Evolutionary conservation across 768 basidiomycete genomes (phyloP).

Genomic region (Rhizopogon rudus): DNA sequence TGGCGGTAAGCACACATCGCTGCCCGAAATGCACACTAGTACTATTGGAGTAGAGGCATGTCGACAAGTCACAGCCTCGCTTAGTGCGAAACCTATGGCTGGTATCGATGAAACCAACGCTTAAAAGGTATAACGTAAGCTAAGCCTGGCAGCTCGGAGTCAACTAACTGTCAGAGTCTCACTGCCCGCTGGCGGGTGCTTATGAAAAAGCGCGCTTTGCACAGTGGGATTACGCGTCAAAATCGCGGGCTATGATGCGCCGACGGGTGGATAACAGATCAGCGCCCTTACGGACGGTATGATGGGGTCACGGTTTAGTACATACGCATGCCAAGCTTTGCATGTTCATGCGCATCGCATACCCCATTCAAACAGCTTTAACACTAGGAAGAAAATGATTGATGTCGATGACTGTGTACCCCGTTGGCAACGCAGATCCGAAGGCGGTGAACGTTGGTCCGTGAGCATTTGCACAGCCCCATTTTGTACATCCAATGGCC

Average conservation of each 20-base stretch:
- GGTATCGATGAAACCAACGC: background rate
- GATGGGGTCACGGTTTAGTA: slow-evolving; percentile 9
- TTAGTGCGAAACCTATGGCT: background rate
- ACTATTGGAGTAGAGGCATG: background rate
- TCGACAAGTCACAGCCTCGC: background rate
- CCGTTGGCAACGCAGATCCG: background rate
- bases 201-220: too few relatives aligned
- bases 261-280: too few relatives aligned
- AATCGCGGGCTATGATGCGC: too few relatives aligned
- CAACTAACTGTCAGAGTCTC: background rate
- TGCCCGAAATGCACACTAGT: background rate
- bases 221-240: too few relatives aligned
- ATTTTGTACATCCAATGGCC: too few relatives aligned
- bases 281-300: background rate
- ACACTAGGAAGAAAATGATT: too few relatives aligned
- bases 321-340: background rate
- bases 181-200: background rate
- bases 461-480: too few relatives aligned
- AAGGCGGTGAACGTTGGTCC: too few relatives aligned
- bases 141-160: too few relatives aligned
- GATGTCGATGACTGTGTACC: background rate
- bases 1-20: background rate
- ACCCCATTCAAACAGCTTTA: too few relatives aligned
- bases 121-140: background rate
- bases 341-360: background rate